These are phyloP conservation scores for Penicillium egyptiacum DNA, from an alignment of 495 filamentous ascomycete genomes.

Conservation along the genomic window DNA sequence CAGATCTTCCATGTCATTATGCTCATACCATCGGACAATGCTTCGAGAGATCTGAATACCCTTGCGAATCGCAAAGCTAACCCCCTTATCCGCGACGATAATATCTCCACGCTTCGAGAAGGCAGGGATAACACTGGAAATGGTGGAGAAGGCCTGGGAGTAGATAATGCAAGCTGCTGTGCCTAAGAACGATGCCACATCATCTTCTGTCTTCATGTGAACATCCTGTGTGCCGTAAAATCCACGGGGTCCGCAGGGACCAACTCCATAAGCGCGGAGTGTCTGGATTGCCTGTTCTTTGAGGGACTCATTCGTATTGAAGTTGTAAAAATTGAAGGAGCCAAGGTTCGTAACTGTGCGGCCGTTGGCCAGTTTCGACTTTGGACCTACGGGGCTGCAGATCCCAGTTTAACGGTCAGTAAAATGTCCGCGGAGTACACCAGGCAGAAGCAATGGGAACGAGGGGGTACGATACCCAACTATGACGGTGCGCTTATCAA, in stretches of 20 bases:
- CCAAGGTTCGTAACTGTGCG: conserved; percentile 89
- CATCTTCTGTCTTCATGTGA: conserved; percentile 93
- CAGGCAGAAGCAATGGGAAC: not conserved
- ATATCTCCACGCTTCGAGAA: conserved; percentile 98
- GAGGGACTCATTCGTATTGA: conserved; percentile 84
- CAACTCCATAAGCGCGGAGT: conserved; percentile 91
- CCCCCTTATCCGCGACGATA: conserved; percentile 94
- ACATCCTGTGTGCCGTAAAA: conserved; percentile 99
- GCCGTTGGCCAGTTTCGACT: conserved; percentile 84
- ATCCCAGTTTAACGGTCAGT: conserved; percentile 18
- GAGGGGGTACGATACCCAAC: conserved; percentile 62
- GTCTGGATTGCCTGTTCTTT: conserved; percentile 94
- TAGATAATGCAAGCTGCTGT: conserved; percentile 89
- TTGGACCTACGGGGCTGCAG: conserved; percentile 79
- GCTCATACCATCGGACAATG: conserved; percentile 89
- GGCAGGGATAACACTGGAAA: conserved; percentile 88
- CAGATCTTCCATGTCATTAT: conserved; percentile 93
- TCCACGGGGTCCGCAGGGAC: conserved; percentile 91
- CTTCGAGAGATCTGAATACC: conserved; percentile 91
- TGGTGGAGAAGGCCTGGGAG: conserved; percentile 91
- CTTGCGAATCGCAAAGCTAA: conserved; percentile 91
- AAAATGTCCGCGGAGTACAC: conserved; percentile 2
- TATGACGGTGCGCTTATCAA: conserved; percentile 82
- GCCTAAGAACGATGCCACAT: conserved; percentile 87
- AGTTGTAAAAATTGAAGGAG: conserved; percentile 96